Conservation (phyloP, 1,139 yeast genomes). For the Magnusiomyces fungicola region DNA sequence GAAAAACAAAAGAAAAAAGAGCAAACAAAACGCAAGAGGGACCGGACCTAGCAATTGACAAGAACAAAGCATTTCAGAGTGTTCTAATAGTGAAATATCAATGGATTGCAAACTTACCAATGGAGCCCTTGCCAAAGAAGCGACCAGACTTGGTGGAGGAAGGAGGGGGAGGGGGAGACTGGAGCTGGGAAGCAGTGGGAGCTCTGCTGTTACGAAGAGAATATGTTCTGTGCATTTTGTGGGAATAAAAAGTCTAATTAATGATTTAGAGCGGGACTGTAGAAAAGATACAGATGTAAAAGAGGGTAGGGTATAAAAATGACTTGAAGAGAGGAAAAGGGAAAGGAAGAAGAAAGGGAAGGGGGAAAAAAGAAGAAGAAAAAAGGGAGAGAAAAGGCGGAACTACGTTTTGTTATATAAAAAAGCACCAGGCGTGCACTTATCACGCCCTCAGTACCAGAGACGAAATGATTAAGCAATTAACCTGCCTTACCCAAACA, state of each 20-base stretch:
- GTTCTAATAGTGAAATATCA: too few relatives aligned
- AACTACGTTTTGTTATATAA: background rate
- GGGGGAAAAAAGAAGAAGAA: background rate
- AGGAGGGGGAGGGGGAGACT: slow-evolving; percentile 91
- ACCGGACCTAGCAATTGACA: too few relatives aligned
- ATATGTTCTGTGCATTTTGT: slow-evolving; percentile 91
- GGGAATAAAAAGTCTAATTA: background rate
- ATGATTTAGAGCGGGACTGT: background rate
- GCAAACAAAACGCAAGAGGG: background rate
- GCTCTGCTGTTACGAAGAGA: slow-evolving; percentile 93
- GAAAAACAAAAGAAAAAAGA: background rate
- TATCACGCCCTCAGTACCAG: too few relatives aligned
- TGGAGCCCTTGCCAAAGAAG: slow-evolving; percentile 86
- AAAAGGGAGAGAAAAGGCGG: background rate
- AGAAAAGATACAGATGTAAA: background rate
- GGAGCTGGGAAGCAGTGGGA: slow-evolving; percentile 93
- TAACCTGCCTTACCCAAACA: too few relatives aligned
- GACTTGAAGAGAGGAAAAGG: background rate
- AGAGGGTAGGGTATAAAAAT: background rate
- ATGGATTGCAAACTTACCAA: slow-evolving; percentile 37
- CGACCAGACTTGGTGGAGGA: slow-evolving; percentile 77
- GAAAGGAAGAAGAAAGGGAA: background rate
- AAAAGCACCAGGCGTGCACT: too few relatives aligned
- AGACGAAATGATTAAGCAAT: too few relatives aligned
- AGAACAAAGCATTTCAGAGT: too few relatives aligned